These are phyloP conservation scores for Erythrobasidium yunnanense DNA, from an alignment of 768 basidiomycete genomes.

Conservation along the genomic window DNA sequence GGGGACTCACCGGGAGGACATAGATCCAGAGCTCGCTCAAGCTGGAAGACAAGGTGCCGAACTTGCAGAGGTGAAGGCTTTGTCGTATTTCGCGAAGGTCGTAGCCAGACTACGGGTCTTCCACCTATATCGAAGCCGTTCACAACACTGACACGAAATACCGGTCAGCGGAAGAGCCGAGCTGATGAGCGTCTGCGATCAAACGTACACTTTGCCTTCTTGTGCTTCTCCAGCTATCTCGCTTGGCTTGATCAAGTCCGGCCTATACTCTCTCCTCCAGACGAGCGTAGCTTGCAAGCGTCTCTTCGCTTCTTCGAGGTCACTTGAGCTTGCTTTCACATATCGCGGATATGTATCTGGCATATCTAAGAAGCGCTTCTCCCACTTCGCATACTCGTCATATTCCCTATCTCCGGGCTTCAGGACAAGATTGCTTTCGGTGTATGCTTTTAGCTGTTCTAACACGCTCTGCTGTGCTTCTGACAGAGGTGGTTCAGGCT, in stretches of 20 bases:
- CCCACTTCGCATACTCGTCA: constrained; percentile 67
- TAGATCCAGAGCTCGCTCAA: constrained; percentile 78
- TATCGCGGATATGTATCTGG: constrained; percentile 56
- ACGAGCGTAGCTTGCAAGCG: constrained; percentile 67
- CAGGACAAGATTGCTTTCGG: constrained; percentile 45
- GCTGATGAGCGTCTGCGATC: not conserved
- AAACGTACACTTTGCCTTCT: constrained; percentile 72
- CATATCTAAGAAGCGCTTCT: constrained; percentile 62
- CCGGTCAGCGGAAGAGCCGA: not conserved
- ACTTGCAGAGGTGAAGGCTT: constrained; percentile 65
- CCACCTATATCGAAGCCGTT: constrained; percentile 71
- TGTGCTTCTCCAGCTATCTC: constrained; percentile 38
- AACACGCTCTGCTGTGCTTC: not conserved
- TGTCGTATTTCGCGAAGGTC: constrained; percentile 77
- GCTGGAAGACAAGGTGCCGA: constrained; percentile 63
- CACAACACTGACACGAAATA: not conserved
- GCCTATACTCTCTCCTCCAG: constrained; percentile 74
- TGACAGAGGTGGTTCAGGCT: constrained; percentile 1
- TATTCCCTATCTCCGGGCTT: too few species aligned
- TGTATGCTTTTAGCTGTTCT: not conserved
- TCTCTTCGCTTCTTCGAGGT: constrained; percentile 61
- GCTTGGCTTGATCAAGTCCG: constrained; percentile 54
- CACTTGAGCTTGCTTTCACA: constrained; percentile 78
- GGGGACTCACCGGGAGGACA: constrained; percentile 74
- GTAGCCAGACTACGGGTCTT: constrained; percentile 78